A percentile compares a stretch with the other conserved stretches of the same genome.
Conservation (phyloP, 495 filamentous ascomycete genomes). For the Trichodelitschia bisporula region DNA sequence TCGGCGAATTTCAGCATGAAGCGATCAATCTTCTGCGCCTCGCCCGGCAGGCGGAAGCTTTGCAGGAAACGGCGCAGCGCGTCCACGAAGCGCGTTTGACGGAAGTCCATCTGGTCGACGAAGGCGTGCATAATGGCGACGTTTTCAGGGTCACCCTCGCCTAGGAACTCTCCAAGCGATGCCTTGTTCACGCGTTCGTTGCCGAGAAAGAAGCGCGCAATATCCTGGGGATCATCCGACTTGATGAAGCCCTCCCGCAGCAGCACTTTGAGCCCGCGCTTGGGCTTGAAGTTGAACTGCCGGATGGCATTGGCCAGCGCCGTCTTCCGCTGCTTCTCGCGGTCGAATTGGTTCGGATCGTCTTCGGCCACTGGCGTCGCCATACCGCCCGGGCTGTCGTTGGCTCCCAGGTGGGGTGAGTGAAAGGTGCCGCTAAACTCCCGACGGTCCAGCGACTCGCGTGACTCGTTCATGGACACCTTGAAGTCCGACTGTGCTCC, state of each 20-base stretch:
- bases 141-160: conserved; percentile 77
- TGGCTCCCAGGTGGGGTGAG: conserved; percentile 4
- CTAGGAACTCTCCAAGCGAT: conserved; percentile 81
- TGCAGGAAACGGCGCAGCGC: conserved; percentile 78
- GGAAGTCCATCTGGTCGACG: conserved; percentile 86
- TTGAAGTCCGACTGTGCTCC: conserved; percentile 28
- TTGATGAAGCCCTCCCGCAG: conserved; percentile 67
- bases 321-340: conserved; percentile 80
- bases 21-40: conserved; percentile 97
- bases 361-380: conserved; percentile 64
- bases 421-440: conserved; percentile 16
- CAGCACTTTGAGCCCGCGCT: conserved; percentile 68
- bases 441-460: conserved; percentile 56
- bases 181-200: conserved; percentile 67
- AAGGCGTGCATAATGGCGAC: conserved; percentile 97
- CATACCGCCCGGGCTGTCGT: conserved; percentile 19
- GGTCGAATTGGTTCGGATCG: conserved; percentile 77
- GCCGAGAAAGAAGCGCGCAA: conserved; percentile 57
- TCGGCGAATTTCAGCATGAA: conserved; percentile 99
- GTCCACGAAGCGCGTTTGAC: conserved; percentile 82
- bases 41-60: conserved; percentile 81
- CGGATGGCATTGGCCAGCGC: conserved; percentile 68
- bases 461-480: conserved; percentile 45
- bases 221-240: conserved; percentile 49
- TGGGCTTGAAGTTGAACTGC: conserved; percentile 96